Conservation (phyloP, 176 grass and related monocot species). For the Zizania latifolia region DNA sequence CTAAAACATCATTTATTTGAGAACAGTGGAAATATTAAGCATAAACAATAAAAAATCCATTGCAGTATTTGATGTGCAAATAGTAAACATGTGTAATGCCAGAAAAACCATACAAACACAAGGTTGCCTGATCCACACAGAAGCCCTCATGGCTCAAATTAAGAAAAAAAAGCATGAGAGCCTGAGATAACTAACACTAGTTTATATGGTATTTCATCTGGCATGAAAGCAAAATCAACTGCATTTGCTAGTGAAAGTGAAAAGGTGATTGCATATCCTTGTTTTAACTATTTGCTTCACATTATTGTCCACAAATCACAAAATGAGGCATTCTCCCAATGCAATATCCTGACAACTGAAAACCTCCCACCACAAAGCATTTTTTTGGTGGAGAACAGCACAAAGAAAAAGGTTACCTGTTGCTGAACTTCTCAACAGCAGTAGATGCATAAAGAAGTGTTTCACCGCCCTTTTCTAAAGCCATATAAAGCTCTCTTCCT, state of each 20-base stretch:
- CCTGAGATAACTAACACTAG: too few relatives aligned
- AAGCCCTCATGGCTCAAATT: too few relatives aligned
- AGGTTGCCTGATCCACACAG: not conserved
- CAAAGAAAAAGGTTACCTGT: constrained; percentile 55
- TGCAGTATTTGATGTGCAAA: not conserved
- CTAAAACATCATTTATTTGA: too few relatives aligned
- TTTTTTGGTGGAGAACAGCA: too few relatives aligned
- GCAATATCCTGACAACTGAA: not conserved
- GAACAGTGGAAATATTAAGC: not conserved
- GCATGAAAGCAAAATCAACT: not conserved
- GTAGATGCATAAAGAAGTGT: constrained; percentile 90
- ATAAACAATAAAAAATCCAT: not conserved
- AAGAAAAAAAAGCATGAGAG: too few relatives aligned
- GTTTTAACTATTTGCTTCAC: not conserved
- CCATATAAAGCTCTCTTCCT: constrained; percentile 90
- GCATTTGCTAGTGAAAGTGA: not conserved
- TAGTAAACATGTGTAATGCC: not conserved
- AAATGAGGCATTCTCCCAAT: not conserved
- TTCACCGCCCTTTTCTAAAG: constrained; percentile 79
- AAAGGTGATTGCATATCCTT: not conserved
- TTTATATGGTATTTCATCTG: not conserved
- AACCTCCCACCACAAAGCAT: too few relatives aligned
- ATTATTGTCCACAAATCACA: not conserved
- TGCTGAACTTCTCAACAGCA: constrained; percentile 94
- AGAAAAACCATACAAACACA: not conserved